phyloP scores from a whole-genome alignment of 192 early-diverging fungal species.

The Umbelopsis vinacea region DNA sequence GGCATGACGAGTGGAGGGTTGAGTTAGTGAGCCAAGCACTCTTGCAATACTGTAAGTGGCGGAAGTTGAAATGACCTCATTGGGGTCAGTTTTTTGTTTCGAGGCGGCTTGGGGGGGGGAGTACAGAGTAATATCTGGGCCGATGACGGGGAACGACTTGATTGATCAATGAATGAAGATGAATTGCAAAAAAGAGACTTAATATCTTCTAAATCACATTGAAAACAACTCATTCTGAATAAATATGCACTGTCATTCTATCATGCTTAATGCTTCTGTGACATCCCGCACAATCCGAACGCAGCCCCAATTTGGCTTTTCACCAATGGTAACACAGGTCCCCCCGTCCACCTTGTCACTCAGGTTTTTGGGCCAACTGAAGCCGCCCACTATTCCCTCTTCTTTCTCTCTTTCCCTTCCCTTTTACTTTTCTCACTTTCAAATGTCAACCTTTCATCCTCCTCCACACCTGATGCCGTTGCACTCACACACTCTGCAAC shows the following conservation, averaged over 20 bases:
- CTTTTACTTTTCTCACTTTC: conserved; percentile 9
- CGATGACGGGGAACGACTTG: too few relatives aligned
- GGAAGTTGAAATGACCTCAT: conserved; percentile 5
- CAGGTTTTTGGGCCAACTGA: not conserved
- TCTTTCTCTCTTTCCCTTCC: not conserved
- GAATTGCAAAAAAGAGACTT: too few relatives aligned
- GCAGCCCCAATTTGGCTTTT: not conserved
- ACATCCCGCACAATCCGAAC: too few relatives aligned
- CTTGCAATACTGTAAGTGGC: not conserved
- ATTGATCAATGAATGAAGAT: too few relatives aligned
- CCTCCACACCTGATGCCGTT: conserved; percentile 17
- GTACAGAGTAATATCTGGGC: not conserved
- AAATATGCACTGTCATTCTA: too few relatives aligned
- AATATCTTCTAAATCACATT: too few relatives aligned
- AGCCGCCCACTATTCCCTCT: not conserved
- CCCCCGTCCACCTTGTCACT: conserved; percentile 13
- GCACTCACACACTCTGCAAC: conserved; percentile 27
- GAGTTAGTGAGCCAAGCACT: conserved; percentile 3
- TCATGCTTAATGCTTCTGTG: too few relatives aligned
- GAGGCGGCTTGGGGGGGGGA: not conserved
- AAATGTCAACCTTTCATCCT: conserved; percentile 21
- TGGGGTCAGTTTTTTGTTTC: not conserved
- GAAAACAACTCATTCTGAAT: too few relatives aligned
- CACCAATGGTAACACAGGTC: conserved; percentile 21
- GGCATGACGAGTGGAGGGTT: conserved; percentile 1